Conservation (phyloP, 495 filamentous ascomycete species). For the Hypoxylon lienhwacheense region DNA sequence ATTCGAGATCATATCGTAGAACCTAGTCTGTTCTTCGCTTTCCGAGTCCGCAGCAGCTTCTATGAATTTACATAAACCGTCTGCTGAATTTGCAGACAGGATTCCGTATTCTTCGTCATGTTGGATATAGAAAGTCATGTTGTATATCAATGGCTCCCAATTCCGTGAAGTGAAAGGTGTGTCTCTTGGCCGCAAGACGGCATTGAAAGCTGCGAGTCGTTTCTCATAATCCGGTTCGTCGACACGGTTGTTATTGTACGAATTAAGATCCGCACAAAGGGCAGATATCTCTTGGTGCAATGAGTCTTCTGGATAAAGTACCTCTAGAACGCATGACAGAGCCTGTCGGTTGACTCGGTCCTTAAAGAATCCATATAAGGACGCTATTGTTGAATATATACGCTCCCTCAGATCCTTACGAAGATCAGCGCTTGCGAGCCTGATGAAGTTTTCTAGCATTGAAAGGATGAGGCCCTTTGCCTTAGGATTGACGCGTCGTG, state of each 20-base stretch:
- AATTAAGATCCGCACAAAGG: slow-evolving; percentile 79
- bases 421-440: slow-evolving; percentile 58
- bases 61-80: slow-evolving; percentile 78
- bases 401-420: slow-evolving; percentile 58
- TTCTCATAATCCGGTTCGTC: slow-evolving; percentile 86
- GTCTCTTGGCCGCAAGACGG: slow-evolving; percentile 62
- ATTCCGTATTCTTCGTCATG: slow-evolving; percentile 87
- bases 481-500: slow-evolving; percentile 74
- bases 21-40: slow-evolving; percentile 39
- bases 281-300: slow-evolving; percentile 64
- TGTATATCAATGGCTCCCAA: slow-evolving; percentile 89
- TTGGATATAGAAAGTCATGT: slow-evolving; percentile 84
- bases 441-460: slow-evolving; percentile 75
- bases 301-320: slow-evolving; percentile 64
- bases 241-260: slow-evolving; percentile 65
- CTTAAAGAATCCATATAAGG: slow-evolving; percentile 84
- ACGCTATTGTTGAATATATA: slow-evolving; percentile 65
- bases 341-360: slow-evolving; percentile 72
- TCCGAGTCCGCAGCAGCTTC: slow-evolving; percentile 55
- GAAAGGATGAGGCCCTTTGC: slow-evolving; percentile 79
- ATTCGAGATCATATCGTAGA: slow-evolving; percentile 54
- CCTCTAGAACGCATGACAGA: slow-evolving; percentile 69
- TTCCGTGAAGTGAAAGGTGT: slow-evolving; percentile 65
- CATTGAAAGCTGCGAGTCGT: slow-evolving; percentile 73
- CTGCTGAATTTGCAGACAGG: slow-evolving; percentile 75